Conservation (phyloP, 2,329 filamentous ascomycete genomes). For the Pseudocercospora pini-densiflorae region DNA sequence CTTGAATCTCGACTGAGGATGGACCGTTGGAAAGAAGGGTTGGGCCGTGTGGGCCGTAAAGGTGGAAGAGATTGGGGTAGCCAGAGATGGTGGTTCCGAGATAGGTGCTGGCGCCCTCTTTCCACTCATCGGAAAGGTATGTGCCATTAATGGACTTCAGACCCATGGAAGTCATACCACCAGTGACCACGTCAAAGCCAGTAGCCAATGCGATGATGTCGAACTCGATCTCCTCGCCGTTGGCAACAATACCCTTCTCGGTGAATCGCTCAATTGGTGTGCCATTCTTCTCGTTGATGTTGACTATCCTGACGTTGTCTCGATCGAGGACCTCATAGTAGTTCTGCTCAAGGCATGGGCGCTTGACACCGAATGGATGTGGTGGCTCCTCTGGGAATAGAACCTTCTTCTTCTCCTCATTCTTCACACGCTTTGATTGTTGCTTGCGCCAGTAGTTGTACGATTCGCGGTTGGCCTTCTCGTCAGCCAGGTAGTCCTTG, state of each 20-base stretch:
- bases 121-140: constrained; percentile 47
- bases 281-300: constrained; percentile 43
- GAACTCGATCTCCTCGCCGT: constrained; percentile 49
- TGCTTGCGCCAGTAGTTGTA: constrained; percentile 56
- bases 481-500: constrained; percentile 42
- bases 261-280: constrained; percentile 49
- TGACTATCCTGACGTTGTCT: constrained; percentile 49
- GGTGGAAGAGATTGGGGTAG: constrained; percentile 37
- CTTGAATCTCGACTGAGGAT: constrained; percentile 48
- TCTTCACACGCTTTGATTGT: constrained; percentile 47
- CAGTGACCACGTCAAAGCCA: constrained; percentile 45
- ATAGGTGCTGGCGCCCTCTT: constrained; percentile 48
- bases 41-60: constrained; percentile 51
- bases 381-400: constrained; percentile 51
- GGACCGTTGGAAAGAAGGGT: constrained; percentile 51
- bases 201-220: constrained; percentile 54
- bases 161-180: constrained; percentile 51
- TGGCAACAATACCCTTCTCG: constrained; percentile 49
- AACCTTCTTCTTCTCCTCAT: constrained; percentile 51
- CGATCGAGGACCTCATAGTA: constrained; percentile 53
- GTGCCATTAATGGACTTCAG: constrained; percentile 45
- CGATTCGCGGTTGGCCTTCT: constrained; percentile 48
- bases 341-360: constrained; percentile 53
- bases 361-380: constrained; percentile 53
- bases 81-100: constrained; percentile 48